Evolutionary conservation across 2,329 filamentous ascomycete genomes (phyloP).

Genomic region (Beauveria brongniartii): DNA sequence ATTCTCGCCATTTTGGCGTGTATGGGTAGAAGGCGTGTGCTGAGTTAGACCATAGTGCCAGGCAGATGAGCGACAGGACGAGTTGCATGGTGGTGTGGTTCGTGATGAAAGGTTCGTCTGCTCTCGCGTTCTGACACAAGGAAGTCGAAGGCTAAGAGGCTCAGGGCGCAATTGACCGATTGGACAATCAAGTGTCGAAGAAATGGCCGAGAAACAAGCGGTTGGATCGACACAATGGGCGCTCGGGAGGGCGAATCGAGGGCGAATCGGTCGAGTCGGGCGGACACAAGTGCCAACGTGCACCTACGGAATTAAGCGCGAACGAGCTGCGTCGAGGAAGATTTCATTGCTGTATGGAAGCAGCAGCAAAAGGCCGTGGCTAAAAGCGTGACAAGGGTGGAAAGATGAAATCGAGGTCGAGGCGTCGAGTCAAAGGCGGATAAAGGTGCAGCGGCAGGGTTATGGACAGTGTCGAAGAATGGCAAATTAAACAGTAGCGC

Average conservation of each 20-base stretch:
- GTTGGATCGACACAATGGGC: background rate
- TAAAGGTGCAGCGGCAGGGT: background rate
- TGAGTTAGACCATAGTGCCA: constrained; percentile 39
- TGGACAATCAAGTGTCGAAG: background rate
- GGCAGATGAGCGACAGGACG: constrained; percentile 30
- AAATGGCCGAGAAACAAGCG: background rate
- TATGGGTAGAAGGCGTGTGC: constrained; percentile 42
- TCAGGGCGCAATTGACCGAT: background rate
- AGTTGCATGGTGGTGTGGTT: constrained; percentile 29
- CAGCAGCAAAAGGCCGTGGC: background rate
- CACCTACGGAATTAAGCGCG: background rate
- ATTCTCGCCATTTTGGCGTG: constrained; percentile 28
- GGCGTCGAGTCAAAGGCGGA: background rate
- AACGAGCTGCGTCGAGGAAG: background rate
- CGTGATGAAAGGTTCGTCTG: background rate
- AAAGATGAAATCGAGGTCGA: background rate
- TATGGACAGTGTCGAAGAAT: background rate
- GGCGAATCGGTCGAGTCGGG: background rate
- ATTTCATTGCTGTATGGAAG: background rate
- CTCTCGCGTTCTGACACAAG: background rate
- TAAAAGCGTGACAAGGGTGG: background rate
- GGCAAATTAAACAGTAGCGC: background rate
- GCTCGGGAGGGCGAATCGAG: background rate
- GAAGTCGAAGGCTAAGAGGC: background rate
- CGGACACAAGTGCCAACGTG: background rate